Percentiles rank a stretch among this genome's conserved stretches.
Conservation (phyloP, 2,329 filamentous ascomycete species). For the Cladosporium sp. region DNA sequence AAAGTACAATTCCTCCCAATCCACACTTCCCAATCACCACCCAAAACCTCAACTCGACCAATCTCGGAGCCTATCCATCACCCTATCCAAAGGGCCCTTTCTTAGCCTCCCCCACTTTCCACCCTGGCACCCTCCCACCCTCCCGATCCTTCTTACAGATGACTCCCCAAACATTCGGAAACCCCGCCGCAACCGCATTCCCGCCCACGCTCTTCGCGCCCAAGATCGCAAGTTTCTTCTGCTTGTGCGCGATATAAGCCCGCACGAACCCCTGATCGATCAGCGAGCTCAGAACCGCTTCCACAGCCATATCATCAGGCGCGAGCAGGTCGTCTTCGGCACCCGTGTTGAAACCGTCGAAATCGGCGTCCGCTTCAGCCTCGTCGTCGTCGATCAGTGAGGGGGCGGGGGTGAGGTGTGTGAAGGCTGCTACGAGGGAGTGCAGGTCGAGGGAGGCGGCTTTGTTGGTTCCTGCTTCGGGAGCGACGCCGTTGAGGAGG, state of each 20-base stretch:
- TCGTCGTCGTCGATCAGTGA: slow-evolving; percentile 33
- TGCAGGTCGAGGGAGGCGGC: slow-evolving; percentile 54
- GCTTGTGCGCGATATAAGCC: slow-evolving; percentile 79
- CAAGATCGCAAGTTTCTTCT: slow-evolving; percentile 76
- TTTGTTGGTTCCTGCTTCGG: slow-evolving; percentile 45
- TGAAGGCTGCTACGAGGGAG: slow-evolving; percentile 56
- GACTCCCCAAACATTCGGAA: slow-evolving; percentile 72
- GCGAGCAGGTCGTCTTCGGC: neutral
- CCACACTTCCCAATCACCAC: neutral
- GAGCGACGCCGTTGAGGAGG: slow-evolving; percentile 72
- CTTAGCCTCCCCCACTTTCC: slow-evolving; percentile 52
- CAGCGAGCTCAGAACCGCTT: slow-evolving; percentile 72
- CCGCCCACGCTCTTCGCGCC: slow-evolving; percentile 61
- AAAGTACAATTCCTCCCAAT: neutral
- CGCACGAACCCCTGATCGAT: slow-evolving; percentile 78
- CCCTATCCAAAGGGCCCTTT: neutral
- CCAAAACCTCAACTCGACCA: neutral
- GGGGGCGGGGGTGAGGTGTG: slow-evolving; percentile 15
- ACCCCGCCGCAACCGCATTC: slow-evolving; percentile 67
- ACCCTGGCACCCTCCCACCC: slow-evolving; percentile 66
- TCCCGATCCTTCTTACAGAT: slow-evolving; percentile 63
- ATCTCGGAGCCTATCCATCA: neutral
- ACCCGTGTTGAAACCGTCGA: slow-evolving; percentile 20
- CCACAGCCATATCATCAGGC: slow-evolving; percentile 35
- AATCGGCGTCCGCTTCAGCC: slow-evolving; percentile 33